These are phyloP conservation scores for Clitopilus passeckerianus DNA, from an alignment of 768 basidiomycete genomes.

Conservation along the genomic window DNA sequence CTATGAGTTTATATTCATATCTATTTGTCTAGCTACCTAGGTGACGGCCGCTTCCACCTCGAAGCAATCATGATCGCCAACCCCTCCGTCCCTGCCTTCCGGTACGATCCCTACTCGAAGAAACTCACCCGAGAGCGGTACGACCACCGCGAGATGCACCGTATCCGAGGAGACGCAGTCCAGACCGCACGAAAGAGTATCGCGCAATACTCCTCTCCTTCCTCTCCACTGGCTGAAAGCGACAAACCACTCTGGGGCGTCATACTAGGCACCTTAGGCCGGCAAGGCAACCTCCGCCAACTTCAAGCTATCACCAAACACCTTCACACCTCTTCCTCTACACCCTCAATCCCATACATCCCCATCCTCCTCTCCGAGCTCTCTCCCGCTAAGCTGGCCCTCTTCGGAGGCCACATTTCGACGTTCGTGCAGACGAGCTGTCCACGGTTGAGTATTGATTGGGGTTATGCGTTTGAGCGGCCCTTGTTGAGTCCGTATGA, in stretches of 20 bases:
- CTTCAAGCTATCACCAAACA: constrained; percentile 80
- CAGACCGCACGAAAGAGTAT: constrained; percentile 68
- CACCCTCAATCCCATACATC: constrained; percentile 64
- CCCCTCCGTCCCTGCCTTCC: constrained; percentile 88
- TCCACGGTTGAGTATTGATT: constrained; percentile 94
- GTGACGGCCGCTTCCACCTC: constrained; percentile 96
- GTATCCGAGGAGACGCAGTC: constrained; percentile 69
- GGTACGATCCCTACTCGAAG: constrained; percentile 98
- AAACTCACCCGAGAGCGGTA: constrained; percentile 93
- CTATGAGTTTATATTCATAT: constrained; percentile 3
- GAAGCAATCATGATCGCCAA: constrained; percentile 99
- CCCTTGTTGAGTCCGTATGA: constrained; percentile 94
- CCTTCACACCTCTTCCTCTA: constrained; percentile 45
- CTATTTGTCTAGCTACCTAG: constrained; percentile 68
- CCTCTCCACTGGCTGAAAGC: background rate
- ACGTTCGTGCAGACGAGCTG: constrained; percentile 96
- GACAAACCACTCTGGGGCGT: constrained; percentile 73
- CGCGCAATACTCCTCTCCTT: constrained; percentile 12
- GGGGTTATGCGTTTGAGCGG: constrained; percentile 93
- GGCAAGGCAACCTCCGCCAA: constrained; percentile 91
- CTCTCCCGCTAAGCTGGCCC: constrained; percentile 88
- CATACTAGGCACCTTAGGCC: constrained; percentile 87
- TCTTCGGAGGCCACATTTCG: constrained; percentile 78
- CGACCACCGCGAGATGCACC: constrained; percentile 83
- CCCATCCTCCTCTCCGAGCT: constrained; percentile 94